Evolutionary conservation across 148 eudicot species (phyloP), one percentile per base, ranked within the genome.

Genomic region (Dianthus caryophyllus): DNA sequence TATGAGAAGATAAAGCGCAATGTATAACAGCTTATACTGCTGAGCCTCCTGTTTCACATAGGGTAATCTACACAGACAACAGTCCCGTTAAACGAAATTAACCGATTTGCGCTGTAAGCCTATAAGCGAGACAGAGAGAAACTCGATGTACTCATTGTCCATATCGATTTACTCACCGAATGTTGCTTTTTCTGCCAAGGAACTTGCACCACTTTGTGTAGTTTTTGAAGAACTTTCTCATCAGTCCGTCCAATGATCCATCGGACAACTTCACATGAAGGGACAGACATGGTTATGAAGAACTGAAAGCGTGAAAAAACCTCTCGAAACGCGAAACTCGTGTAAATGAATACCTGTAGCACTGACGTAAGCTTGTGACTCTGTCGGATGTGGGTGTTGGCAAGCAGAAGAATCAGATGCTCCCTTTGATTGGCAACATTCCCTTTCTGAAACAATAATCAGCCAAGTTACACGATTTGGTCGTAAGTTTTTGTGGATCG

Each of bases 141-240:
- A 0, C 16, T 4, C 56, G 12, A 60, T 25, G 27, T 59, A 24
- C 7, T 60, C 67, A 38, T 14, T 41, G 49, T 2, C 17, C 18
- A 47, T 51, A 27, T 21, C 20, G 47, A 48, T 52, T 51, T 29
- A 65, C 84, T 83, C 70, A 90, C 99, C 92, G 72, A 38, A 94
- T 90, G 78, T 76, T 90, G 82, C 88, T 90, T 73, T 90, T 90
- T 70, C 85, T 82, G 46, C 74, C 79, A 71, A 94, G 76, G 80
- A 84, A 94, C 77, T 94, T 94, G 88, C 99, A 90, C 99, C 99
- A 94, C 61, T 78, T 85, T 55, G 93, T 86, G 51, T 94, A 94
- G 70, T 94, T 94, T 79, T 90, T 90, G 72, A 94, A 94, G 54
- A 94, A 85, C 71, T 94, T 94, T 80, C 83, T 88, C 99, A 94